phyloP scores from a whole-genome alignment of 768 basidiomycete genomes.

The Mycena polygramma region DNA sequence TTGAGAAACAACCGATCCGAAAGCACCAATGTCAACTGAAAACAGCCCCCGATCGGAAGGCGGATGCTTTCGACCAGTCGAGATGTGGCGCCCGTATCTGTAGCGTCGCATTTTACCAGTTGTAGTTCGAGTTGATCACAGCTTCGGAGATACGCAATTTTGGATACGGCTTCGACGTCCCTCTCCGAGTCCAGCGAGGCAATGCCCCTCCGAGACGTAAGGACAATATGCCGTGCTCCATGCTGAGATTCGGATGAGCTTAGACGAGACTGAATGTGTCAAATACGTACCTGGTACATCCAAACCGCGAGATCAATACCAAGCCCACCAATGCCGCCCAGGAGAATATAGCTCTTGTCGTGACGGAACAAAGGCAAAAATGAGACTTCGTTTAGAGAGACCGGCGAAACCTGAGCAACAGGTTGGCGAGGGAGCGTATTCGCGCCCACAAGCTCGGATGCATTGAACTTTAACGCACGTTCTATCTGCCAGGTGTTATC shows the following conservation, averaged over 20 bases:
- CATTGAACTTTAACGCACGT: too few relatives aligned
- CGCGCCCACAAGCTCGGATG: too few relatives aligned
- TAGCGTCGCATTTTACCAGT: conserved; percentile 12
- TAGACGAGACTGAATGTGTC: too few relatives aligned
- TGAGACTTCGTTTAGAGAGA: neutral
- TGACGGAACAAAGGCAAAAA: neutral
- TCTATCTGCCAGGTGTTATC: neutral
- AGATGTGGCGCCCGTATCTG: neutral
- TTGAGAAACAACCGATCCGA: conserved; percentile 6
- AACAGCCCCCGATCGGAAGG: conserved; percentile 7
- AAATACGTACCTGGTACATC: conserved; percentile 19
- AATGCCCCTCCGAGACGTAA: conserved; percentile 15
- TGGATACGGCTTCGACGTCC: neutral
- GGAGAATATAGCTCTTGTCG: conserved; percentile 9
- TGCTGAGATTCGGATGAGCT: neutral
- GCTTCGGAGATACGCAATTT: neutral
- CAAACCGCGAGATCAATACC: conserved; percentile 25
- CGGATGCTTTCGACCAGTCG: neutral
- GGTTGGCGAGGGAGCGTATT: too few relatives aligned
- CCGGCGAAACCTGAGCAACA: neutral
- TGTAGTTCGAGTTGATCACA: neutral
- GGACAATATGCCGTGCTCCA: conserved; percentile 18
- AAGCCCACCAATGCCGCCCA: conserved; percentile 23
- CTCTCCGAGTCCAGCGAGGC: neutral
- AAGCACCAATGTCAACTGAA: conserved; percentile 14